phyloP scores from a whole-genome alignment of 805 yeast species.

The Nakazawaea anatomiae region DNA sequence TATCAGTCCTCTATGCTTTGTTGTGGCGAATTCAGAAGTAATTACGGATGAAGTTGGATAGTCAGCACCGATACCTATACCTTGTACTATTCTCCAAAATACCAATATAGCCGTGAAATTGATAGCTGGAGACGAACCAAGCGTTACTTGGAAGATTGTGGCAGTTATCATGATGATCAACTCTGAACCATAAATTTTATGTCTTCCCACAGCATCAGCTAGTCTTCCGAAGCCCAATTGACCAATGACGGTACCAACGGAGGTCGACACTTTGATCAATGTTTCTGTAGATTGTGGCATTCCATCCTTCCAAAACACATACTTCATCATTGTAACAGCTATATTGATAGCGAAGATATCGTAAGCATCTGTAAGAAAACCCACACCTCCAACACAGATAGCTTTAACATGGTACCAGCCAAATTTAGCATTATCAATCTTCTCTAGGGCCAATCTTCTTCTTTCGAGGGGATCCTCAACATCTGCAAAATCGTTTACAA shows the following conservation, averaged over 20 bases:
- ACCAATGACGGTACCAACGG: constrained; percentile 82
- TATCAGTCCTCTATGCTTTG: constrained; percentile 88
- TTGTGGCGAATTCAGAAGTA: constrained; percentile 76
- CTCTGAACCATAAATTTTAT: constrained; percentile 72
- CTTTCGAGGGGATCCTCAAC: constrained; percentile 54
- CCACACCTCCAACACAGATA: constrained; percentile 71
- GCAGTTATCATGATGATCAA: constrained; percentile 69
- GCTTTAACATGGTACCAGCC: constrained; percentile 55
- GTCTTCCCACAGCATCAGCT: constrained; percentile 73
- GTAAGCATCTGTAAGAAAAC: constrained; percentile 79
- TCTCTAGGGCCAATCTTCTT: constrained; percentile 54
- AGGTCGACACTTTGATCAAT: constrained; percentile 72
- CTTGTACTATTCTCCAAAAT: constrained; percentile 72
- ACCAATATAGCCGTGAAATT: constrained; percentile 61
- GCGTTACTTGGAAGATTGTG: constrained; percentile 59
- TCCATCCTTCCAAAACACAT: constrained; percentile 55
- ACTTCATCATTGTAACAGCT: constrained; percentile 64
- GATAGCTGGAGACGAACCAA: constrained; percentile 62
- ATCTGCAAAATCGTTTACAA: constrained; percentile 46
- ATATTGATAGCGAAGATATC: constrained; percentile 79
- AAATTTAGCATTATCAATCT: constrained; percentile 50
- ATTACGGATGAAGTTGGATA: constrained; percentile 83
- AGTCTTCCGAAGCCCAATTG: constrained; percentile 69
- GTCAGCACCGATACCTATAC: constrained; percentile 90
- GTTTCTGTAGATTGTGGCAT: constrained; percentile 64